These are phyloP conservation scores for Pleurozium schreberi DNA, from an alignment of 225 moss, liverwort and hornwort species.

Conservation along the genomic window DNA sequence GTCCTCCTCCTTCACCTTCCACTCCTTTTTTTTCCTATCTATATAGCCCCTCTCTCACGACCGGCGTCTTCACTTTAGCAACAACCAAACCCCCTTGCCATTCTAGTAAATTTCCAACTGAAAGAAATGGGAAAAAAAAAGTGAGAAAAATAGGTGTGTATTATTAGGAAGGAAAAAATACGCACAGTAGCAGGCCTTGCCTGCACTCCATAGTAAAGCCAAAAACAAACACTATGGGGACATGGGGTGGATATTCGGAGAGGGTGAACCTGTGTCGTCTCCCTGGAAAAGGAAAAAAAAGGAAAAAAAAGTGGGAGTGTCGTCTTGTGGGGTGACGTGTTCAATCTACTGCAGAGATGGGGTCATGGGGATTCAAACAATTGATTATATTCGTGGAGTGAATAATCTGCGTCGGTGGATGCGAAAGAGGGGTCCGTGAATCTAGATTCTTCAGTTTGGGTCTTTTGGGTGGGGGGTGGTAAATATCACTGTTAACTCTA, in stretches of 20 bases:
- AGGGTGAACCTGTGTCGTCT: neutral
- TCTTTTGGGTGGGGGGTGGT: neutral
- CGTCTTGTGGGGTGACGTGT: neutral
- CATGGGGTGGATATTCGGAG: neutral
- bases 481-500: neutral
- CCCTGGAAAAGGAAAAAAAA: neutral
- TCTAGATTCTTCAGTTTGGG: neutral
- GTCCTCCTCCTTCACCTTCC: neutral
- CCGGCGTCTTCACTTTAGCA: neutral
- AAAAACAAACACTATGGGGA: neutral
- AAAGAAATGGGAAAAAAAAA: too few species aligned
- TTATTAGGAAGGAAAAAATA: neutral
- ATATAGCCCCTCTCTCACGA: neutral
- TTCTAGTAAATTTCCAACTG: neutral
- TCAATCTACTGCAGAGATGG: neutral
- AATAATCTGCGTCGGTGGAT: conserved; percentile 8
- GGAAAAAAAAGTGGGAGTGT: neutral
- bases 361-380: neutral
- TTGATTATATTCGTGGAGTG: neutral
- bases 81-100: neutral
- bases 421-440: neutral
- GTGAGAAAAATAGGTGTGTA: neutral
- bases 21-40: conserved; percentile 5
- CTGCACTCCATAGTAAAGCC: neutral
- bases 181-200: neutral